Base-by-base conservation (phyloP, 371 early-diverging fungal genomes). In the Polyrhizophydium stewartii region DNA sequence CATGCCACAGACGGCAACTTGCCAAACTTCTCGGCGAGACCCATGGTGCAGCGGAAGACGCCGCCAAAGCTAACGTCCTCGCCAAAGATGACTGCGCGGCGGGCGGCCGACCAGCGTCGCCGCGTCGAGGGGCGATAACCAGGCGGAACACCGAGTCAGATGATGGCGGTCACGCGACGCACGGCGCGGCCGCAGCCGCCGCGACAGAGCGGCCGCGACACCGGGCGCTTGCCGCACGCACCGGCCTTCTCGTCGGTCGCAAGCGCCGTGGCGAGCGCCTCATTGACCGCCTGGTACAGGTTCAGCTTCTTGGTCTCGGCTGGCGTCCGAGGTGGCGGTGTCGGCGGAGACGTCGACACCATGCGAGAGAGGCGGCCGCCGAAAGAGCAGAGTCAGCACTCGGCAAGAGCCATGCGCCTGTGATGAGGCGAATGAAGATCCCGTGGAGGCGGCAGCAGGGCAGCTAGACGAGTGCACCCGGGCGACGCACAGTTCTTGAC, bases 31-130 rank as follows among this genome's bases (percentile, higher is more conserved):
- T 94, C 90, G 1, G 89, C 87, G 32, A 98, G 76, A 9, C 95
- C 94, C 60, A 94, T 85, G 1, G 97, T 93, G 73, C 95, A 94
- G 47, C 97, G 84, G 73, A 98, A 98, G 3, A 98, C 97, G 22
- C 97, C 97, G 64, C 97, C 97, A 77, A 98, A 97, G 0, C 92
- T 91, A 2, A 97, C 97, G 80, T 97, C 98, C 67, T 98, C 98
- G 45, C 98, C 98, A 83, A 98, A 98, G 12, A 98, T 85, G 9
- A 92, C 92, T 86, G 61, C 21, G 35, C 1, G 45, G 58, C 24
- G 16, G 35, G n/a, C n/a, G n/a, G n/a, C n/a, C n/a, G n/a, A n/a
- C n/a, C n/a, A n/a, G n/a, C n/a, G n/a, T n/a, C n/a, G n/a, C n/a
- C n/a, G n/a, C n/a, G n/a, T n/a, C n/a, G n/a, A n/a, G n/a, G n/a